Base-by-base conservation (phyloP, 2,329 filamentous ascomycete genomes). In the Corynespora cassiicola region DNA sequence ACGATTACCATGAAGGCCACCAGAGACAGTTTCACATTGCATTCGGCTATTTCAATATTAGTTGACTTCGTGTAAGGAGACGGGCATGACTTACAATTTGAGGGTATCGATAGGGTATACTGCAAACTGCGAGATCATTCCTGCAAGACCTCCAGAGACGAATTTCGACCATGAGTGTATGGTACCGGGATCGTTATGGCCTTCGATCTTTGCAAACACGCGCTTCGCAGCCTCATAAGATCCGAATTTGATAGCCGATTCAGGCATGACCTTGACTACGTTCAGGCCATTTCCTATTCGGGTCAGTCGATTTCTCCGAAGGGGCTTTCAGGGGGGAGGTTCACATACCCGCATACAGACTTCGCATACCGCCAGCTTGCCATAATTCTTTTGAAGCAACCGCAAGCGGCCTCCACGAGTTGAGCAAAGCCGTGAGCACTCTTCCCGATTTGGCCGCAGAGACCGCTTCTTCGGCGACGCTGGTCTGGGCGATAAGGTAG, bases 241-340 rank as follows among this genome's bases (percentile, higher is more conserved):
- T 44, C 94, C 94, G 66, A 99, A 99, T 70, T 96, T 95, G 65
- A 99, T 96, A 17, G 94, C 92, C 18, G 92, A 96, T 73, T 99
- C 94, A 0, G 94, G 94, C 90, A 97, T 96, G 45, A 99, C 94
- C 70, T 99, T 99, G 61, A 96, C 70, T 3, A 99, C 90, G 56
- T 99, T 99, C 54, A 99, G 76, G 3, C 94, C 94, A 61, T 99
- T 99, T 23, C 94, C 91, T 95, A 55, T 6, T 15, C 17, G 7
- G 14, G 39, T 65, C 38, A 30, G 49, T 20, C n/a, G n/a, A n/a
- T n/a, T n/a, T n/a, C n/a, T n/a, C n/a, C n/a, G n/a, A n/a, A n/a
- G n/a, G n/a, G n/a, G n/a, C n/a, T n/a, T n/a, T n/a, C n/a, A n/a
- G n/a, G n/a, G n/a, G 6, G 10, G 5, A 9, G 46, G 3, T 3